phyloP scores from a whole-genome alignment of 2,329 filamentous ascomycete species.

The Emergomyces pasteurianus region DNA sequence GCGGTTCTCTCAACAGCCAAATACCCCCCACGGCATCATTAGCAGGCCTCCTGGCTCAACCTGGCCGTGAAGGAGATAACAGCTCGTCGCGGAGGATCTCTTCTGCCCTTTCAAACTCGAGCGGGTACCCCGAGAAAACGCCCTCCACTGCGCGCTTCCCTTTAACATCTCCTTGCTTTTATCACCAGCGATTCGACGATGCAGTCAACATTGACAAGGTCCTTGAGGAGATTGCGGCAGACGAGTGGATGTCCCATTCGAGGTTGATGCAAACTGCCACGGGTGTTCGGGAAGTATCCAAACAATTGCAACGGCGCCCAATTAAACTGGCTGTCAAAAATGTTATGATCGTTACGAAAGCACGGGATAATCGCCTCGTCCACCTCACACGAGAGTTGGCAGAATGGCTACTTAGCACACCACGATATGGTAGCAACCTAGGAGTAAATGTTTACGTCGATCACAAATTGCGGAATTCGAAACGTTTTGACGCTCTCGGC shows the following conservation, averaged over 20 bases:
- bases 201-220: slow-evolving; percentile 92
- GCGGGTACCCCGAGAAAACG: slow-evolving; percentile 31
- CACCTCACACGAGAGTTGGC: slow-evolving; percentile 77
- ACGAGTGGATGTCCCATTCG: slow-evolving; percentile 84
- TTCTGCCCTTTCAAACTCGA: slow-evolving; percentile 41
- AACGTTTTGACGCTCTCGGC: slow-evolving; percentile 68
- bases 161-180: slow-evolving; percentile 89
- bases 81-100: slow-evolving; percentile 48
- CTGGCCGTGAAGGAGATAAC: not conserved
- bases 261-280: slow-evolving; percentile 90
- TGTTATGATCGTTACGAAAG: slow-evolving; percentile 98
- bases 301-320: slow-evolving; percentile 82
- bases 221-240: slow-evolving; percentile 80
- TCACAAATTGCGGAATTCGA: slow-evolving; percentile 77
- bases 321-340: slow-evolving; percentile 86
- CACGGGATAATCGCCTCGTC: slow-evolving; percentile 86
- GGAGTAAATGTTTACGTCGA: slow-evolving; percentile 98
- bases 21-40: slow-evolving; percentile 51
- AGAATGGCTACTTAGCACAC: slow-evolving; percentile 76
- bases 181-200: slow-evolving; percentile 93
- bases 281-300: slow-evolving; percentile 86
- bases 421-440: slow-evolving; percentile 77
- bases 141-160: slow-evolving; percentile 43
- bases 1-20: slow-evolving; percentile 41
- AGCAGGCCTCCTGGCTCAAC: slow-evolving; percentile 5